These are phyloP conservation scores for Alopecurus myosuroides DNA, from an alignment of 176 grass and related monocot genomes.

Conservation along the genomic window DNA sequence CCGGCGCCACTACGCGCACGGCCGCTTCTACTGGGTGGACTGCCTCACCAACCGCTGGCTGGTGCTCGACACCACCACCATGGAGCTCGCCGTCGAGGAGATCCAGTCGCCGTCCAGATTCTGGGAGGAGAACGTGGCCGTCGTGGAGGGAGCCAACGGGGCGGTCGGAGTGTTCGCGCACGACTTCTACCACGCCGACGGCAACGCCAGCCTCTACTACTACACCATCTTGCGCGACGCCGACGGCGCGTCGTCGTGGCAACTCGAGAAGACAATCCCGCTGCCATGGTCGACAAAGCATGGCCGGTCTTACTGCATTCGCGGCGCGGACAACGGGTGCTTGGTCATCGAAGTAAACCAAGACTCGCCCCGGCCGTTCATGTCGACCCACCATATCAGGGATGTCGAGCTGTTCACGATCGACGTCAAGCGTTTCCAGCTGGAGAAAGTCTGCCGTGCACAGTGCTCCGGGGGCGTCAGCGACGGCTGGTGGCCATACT, in stretches of 20 bases:
- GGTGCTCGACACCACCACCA: slow-evolving; percentile 27
- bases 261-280: slow-evolving; percentile 23
- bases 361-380: not conserved
- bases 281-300: slow-evolving; percentile 11
- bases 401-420: slow-evolving; percentile 39
- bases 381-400: not conserved
- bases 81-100: slow-evolving; percentile 24
- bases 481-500: slow-evolving; percentile 34
- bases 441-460: slow-evolving; percentile 28
- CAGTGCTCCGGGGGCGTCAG: not conserved
- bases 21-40: slow-evolving; percentile 50
- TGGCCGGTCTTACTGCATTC: slow-evolving; percentile 10
- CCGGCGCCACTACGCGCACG: slow-evolving; percentile 47
- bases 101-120: slow-evolving; percentile 18
- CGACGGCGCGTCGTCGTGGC: not conserved
- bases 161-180: slow-evolving; percentile 38
- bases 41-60: slow-evolving; percentile 34
- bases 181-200: slow-evolving; percentile 31
- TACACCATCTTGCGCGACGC: slow-evolving; percentile 4
- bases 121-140: slow-evolving; percentile 44
- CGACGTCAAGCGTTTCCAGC: slow-evolving; percentile 18
- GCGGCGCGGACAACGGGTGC: slow-evolving; percentile 24
- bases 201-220: slow-evolving; percentile 30
- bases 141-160: not conserved
- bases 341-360: slow-evolving; percentile 25